These are phyloP conservation scores for Jackrogersella multiformis DNA, from an alignment of 495 filamentous ascomycete genomes.

Conservation along the genomic window DNA sequence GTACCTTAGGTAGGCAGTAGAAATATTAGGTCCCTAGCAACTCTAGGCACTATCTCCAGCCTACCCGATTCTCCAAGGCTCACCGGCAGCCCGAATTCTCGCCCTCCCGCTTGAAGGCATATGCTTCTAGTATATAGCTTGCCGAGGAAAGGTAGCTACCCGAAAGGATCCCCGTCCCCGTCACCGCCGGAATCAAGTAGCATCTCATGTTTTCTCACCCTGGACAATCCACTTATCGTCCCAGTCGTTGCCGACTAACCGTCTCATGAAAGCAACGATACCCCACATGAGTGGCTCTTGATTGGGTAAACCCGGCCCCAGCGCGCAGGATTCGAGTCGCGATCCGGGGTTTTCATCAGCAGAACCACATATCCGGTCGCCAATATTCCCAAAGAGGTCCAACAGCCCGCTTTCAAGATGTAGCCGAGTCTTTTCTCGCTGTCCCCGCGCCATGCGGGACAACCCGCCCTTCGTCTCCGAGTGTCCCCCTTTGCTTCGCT, in stretches of 20 bases:
- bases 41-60: no score
- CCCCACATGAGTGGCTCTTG: conserved; percentile 9
- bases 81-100: no score
- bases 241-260: conserved; percentile 5
- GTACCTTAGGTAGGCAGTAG: neutral
- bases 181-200: neutral
- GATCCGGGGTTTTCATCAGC: conserved; percentile 8
- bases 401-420: conserved; percentile 8
- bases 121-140: neutral
- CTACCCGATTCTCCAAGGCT: neutral
- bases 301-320: conserved; percentile 13
- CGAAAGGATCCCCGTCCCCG: conserved; percentile 1
- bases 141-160: conserved; percentile 4
- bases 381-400: conserved; percentile 10
- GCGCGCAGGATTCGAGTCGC: conserved; percentile 2
- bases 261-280: conserved; percentile 2
- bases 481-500: neutral
- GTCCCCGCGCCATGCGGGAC: conserved; percentile 21
- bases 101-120: neutral
- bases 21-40: no score
- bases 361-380: neutral
- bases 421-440: neutral
- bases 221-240: neutral
- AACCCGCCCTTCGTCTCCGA: conserved; percentile 12
- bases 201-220: neutral